phyloP scores from a whole-genome alignment of 2,329 filamentous ascomycete species.

The Pleoardoris graminearum region DNA sequence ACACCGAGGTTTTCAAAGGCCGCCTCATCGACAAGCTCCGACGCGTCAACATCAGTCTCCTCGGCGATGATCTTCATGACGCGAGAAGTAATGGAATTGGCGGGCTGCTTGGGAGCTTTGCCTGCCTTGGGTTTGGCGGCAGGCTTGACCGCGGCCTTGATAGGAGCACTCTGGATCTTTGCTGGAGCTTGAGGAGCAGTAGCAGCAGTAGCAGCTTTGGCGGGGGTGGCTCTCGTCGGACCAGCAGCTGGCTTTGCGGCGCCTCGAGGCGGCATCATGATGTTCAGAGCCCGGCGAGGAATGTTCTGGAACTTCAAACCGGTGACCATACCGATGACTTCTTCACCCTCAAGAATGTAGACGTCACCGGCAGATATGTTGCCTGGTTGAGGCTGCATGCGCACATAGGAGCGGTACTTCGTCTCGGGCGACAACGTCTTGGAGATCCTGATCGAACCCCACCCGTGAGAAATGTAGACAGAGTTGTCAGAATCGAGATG shows the following conservation, averaged over 20 bases:
- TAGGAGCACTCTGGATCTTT: constrained; percentile 37
- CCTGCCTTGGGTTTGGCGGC: constrained; percentile 55
- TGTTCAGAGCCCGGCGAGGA: constrained; percentile 67
- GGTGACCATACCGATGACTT: constrained; percentile 61
- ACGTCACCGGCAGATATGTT: constrained; percentile 64
- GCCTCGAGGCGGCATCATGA: constrained; percentile 66
- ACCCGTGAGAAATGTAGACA: constrained; percentile 65
- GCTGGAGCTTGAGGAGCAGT: too few relatives aligned
- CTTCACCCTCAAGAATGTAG: constrained; percentile 62
- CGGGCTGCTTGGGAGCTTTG: constrained; percentile 53
- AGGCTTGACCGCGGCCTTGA: constrained; percentile 54
- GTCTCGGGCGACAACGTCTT: constrained; percentile 56
- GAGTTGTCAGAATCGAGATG: constrained; percentile 61
- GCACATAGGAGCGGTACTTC: constrained; percentile 63
- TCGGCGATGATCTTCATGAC: constrained; percentile 69
- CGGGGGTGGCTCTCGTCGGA: constrained; percentile 37
- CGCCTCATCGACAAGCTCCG: constrained; percentile 62
- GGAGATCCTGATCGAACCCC: constrained; percentile 62
- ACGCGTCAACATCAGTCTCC: constrained; percentile 63
- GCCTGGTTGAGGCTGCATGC: constrained; percentile 61
- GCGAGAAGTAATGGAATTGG: constrained; percentile 53
- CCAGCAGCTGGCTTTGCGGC: constrained; percentile 24
- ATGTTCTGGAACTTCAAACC: constrained; percentile 70
- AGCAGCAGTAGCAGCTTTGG: constrained; percentile 39
- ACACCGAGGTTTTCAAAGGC: constrained; percentile 66